Evolutionary conservation across 2,329 filamentous ascomycete species (phyloP), one percentile per base, ranked within the genome.

Genomic region (Knoxdaviesia capensis): DNA sequence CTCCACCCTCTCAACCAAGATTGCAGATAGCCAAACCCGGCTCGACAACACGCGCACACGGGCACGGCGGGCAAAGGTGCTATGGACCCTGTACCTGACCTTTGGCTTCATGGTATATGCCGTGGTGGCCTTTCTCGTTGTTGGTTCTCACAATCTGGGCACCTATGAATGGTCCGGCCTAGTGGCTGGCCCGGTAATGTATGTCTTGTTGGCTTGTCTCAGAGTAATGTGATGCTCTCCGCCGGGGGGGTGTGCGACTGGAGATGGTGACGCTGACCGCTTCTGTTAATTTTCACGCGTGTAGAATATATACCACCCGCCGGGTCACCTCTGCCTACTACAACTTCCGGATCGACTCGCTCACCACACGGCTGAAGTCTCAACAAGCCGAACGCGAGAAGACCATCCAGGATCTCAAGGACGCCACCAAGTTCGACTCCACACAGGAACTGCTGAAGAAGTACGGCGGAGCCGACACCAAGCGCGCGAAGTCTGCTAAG

Each of bases 351-450:
- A 79, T 90, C 51, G 71, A 79, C 28, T 74, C 67, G 10, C 68
- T 82, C 7, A 73, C 80, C 49, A 59, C 66, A 35, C 71, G 79
- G 36, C 68, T 96, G 31, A 80, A 88, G 51, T 72, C 72, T 20
- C 70, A 87, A 34, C 76, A 87, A 52, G 73, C 75, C 42, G 82
- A 94, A 58, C 77, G 88, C 42, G 75, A 82, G 45, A 76, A 76
- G 51, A 94, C 87, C 2, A 96, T 98, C 49, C 80, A 93, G 56
- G 87, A 87, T 60, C 74, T 98, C 48, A 98, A 98, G 61, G 77
- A 80, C 45, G 87, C 87, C 30, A 98, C 90, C 33, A 94, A 83
- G 58, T 98, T 94, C 62, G 84, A 96, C 59, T 90, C 87, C 32
- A 98, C 90, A 1, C 75, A 92, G 53, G 77, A 94, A 55, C 62